Percentiles rank a stretch among this genome's conserved stretches.
Conservation (phyloP, 2,329 filamentous ascomycete species). For the Exophiala sp. region DNA sequence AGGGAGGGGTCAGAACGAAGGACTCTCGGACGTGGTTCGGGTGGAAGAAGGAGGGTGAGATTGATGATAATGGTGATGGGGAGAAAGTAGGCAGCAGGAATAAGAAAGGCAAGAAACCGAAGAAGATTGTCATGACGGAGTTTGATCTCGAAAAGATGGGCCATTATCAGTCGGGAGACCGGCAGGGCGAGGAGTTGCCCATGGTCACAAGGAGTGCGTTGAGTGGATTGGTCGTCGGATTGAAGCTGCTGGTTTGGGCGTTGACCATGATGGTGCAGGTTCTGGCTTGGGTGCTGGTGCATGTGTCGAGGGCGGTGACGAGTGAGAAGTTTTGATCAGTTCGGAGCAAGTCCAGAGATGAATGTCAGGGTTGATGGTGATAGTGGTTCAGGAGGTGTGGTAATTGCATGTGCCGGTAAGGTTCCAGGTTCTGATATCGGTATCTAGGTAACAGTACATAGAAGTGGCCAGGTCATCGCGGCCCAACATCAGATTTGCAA, state of each 20-base stretch:
- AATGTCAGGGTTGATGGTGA: background rate
- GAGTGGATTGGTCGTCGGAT: slow-evolving; percentile 37
- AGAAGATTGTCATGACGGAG: slow-evolving; percentile 39
- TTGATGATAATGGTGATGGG: slow-evolving; percentile 1
- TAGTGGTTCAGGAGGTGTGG: no score
- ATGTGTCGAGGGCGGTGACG: slow-evolving; percentile 38
- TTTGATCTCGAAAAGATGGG: slow-evolving; percentile 46
- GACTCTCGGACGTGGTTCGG: slow-evolving; percentile 23
- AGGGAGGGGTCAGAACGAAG: slow-evolving; percentile 6
- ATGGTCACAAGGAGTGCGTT: slow-evolving; percentile 35
- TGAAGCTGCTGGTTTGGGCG: slow-evolving; percentile 37
- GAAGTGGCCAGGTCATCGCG: no score
- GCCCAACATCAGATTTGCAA: no score
- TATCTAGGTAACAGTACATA: no score
- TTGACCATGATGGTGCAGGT: slow-evolving; percentile 39
- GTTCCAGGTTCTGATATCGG: no score
- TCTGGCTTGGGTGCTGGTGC: slow-evolving; percentile 41
- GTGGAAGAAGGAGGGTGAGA: background rate
- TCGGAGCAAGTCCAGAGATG: background rate
- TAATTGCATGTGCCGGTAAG: no score
- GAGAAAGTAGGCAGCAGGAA: slow-evolving; percentile 15
- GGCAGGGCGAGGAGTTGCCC: slow-evolving; percentile 41
- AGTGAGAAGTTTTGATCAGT: slow-evolving; percentile 39
- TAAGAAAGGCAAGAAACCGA: slow-evolving; percentile 25
- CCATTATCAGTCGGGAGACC: slow-evolving; percentile 36